These are phyloP conservation scores for Phytophthora pseudosyringae DNA, from an alignment of 352 stramenopile genomes.

Conservation along the genomic window DNA sequence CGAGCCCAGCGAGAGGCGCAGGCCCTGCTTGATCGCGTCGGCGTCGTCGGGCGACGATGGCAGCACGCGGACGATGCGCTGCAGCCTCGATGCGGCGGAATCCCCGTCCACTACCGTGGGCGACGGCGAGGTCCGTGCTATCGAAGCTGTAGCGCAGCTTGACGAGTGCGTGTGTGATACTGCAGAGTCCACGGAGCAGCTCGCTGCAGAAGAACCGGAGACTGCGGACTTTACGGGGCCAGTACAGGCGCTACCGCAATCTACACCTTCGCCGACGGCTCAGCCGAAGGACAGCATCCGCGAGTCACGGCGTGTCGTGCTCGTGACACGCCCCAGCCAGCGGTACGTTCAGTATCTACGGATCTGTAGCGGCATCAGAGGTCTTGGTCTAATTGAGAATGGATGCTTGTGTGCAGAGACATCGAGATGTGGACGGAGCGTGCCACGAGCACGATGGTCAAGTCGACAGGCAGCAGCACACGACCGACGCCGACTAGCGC, in stretches of 20 bases:
- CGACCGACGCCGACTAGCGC: slow-evolving; percentile 54
- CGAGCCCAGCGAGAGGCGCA: slow-evolving; percentile 23
- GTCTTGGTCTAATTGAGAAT: slow-evolving; percentile 15
- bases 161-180: slow-evolving; percentile 18
- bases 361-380: slow-evolving; percentile 4
- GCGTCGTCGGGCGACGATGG: slow-evolving; percentile 34
- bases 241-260: slow-evolving; percentile 10
- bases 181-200: slow-evolving; percentile 7
- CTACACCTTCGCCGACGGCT: slow-evolving; percentile 3
- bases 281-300: slow-evolving; percentile 27
- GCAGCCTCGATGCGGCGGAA: slow-evolving; percentile 41
- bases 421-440: slow-evolving; percentile 86
- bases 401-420: slow-evolving; percentile 46
- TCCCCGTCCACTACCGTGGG: slow-evolving; percentile 9
- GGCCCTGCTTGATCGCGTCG: slow-evolving; percentile 21
- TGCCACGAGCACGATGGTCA: slow-evolving; percentile 77
- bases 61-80: slow-evolving; percentile 42
- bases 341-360: slow-evolving; percentile 39
- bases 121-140: slow-evolving; percentile 4
- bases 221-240: slow-evolving; percentile 7
- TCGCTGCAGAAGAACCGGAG: slow-evolving; percentile 14
- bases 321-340: slow-evolving; percentile 77
- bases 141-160: slow-evolving; percentile 27
- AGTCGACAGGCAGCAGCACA: slow-evolving; percentile 52
- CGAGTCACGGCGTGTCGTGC: slow-evolving; percentile 61